Percentiles rank a stretch among this genome's conserved stretches.
These are phyloP conservation scores for Apiotrichum veenhuisii DNA, from an alignment of 1,284 basidiomycete genomes.

Conservation along the genomic window DNA sequence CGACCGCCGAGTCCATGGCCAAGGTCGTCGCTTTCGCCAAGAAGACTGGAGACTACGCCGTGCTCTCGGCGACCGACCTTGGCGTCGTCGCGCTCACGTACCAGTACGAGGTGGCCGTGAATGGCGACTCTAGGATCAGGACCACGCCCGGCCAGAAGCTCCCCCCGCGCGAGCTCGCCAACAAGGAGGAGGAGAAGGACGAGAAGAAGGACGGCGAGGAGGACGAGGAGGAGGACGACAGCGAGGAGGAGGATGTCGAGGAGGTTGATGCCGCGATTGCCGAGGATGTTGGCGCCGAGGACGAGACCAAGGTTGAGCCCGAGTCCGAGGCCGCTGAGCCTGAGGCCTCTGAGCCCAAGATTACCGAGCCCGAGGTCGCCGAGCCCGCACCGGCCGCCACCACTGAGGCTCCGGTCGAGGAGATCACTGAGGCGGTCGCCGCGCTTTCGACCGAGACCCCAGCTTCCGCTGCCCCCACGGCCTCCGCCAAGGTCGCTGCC, in stretches of 20 bases:
- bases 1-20: constrained; percentile 67
- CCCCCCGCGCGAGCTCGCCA: constrained; percentile 1
- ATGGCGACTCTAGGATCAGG: constrained; percentile 52
- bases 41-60: constrained; percentile 94
- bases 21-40: constrained; percentile 87
- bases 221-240: constrained; percentile 46
- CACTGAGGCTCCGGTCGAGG: constrained; percentile 4
- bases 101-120: constrained; percentile 61
- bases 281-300: too few species aligned
- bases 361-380: not conserved
- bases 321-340: constrained; percentile 1
- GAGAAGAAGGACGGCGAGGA: constrained; percentile 31
- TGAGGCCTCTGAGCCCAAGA: constrained; percentile 24
- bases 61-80: constrained; percentile 86
- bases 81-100: constrained; percentile 87
- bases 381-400: constrained; percentile 12
- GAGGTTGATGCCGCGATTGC: constrained; percentile 16
- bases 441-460: constrained; percentile 7
- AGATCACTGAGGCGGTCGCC: constrained; percentile 5
- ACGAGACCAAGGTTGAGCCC: not conserved
- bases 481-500: constrained; percentile 17
- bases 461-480: not conserved
- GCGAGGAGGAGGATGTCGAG: constrained; percentile 51
- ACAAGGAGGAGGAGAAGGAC: constrained; percentile 47
- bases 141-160: constrained; percentile 53